A percentile compares a stretch with the other conserved stretches of the same genome.
Conservation (phyloP, 1,139 yeast species). For the Saccharomyces hybrid region DNA sequence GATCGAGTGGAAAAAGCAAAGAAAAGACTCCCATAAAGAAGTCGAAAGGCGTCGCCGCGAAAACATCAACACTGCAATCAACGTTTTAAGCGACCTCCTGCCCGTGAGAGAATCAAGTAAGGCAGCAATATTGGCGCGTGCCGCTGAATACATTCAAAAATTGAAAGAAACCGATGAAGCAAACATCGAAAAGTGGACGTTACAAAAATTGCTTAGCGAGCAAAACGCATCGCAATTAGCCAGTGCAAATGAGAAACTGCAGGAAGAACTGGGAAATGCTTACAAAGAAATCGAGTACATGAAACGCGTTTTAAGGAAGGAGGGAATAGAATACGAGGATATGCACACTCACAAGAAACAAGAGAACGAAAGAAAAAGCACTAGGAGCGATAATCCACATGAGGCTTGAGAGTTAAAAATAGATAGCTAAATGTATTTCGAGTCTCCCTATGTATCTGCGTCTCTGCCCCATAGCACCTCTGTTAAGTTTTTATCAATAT, state of each 20-base stretch:
- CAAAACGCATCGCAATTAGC: slow-evolving; percentile 80
- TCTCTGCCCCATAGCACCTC: background rate
- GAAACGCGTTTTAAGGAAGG: slow-evolving; percentile 38
- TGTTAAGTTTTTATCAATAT: background rate
- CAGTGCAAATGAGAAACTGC: slow-evolving; percentile 69
- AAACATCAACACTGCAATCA: slow-evolving; percentile 81
- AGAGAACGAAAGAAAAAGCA: background rate
- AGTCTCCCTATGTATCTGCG: background rate
- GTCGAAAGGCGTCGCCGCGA: slow-evolving; percentile 96
- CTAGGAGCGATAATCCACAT: background rate
- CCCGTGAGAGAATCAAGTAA: slow-evolving; percentile 90
- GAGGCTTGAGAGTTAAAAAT: background rate
- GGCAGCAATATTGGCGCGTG: slow-evolving; percentile 79
- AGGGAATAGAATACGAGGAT: slow-evolving; percentile 11
- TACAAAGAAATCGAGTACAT: slow-evolving; percentile 84
- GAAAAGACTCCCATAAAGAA: slow-evolving; percentile 91
- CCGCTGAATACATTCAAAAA: slow-evolving; percentile 82
- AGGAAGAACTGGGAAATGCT: slow-evolving; percentile 78
- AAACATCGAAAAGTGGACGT: slow-evolving; percentile 87
- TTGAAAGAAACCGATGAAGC: slow-evolving; percentile 82
- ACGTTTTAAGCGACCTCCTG: slow-evolving; percentile 65
- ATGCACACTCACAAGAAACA: slow-evolving; percentile 1
- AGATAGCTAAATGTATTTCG: background rate
- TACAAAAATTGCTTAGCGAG: slow-evolving; percentile 83
- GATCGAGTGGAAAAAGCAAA: slow-evolving; percentile 83